A percentile compares a stretch with the other conserved stretches of the same genome.
Evolutionary conservation across 1,284 basidiomycete species (phyloP).

Genomic region (Tylopilus sp.): DNA sequence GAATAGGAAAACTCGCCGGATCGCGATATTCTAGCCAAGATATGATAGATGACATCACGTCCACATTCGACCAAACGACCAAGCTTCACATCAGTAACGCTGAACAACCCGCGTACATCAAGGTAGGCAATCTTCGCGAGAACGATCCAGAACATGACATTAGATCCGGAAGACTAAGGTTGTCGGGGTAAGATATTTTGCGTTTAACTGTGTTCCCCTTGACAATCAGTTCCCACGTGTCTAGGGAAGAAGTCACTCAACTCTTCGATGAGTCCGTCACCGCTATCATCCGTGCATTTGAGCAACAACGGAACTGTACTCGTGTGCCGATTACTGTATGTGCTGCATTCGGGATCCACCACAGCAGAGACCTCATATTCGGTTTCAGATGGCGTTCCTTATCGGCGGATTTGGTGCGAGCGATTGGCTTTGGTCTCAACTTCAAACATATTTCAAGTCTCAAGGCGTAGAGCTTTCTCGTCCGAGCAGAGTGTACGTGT

Average conservation of each 20-base stretch:
- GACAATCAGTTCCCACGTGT: slow-evolving; percentile 5
- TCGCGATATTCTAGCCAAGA: slow-evolving; percentile 26
- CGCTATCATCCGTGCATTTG: slow-evolving; percentile 46
- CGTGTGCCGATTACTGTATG: slow-evolving; percentile 34
- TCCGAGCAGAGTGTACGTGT: not conserved
- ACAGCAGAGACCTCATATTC: not conserved
- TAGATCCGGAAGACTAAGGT: slow-evolving; percentile 46
- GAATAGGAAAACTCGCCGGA: slow-evolving; percentile 21
- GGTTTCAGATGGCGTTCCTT: not conserved
- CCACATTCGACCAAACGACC: slow-evolving; percentile 50
- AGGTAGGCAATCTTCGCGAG: slow-evolving; percentile 48
- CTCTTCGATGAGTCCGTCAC: slow-evolving; percentile 52
- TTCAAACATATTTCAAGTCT: not conserved
- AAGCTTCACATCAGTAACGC: slow-evolving; percentile 48
- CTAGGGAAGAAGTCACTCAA: slow-evolving; percentile 41
- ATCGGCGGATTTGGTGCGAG: not conserved
- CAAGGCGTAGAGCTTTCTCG: not conserved
- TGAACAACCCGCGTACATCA: slow-evolving; percentile 47
- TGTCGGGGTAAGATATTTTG: slow-evolving; percentile 43
- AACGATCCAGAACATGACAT: slow-evolving; percentile 48
- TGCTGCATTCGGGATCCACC: not conserved
- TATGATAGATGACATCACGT: slow-evolving; percentile 45
- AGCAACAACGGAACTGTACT: slow-evolving; percentile 38
- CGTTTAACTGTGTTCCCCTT: slow-evolving; percentile 14
- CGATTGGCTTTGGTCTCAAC: not conserved